These are phyloP conservation scores for Kregervanrija delftensis DNA, from an alignment of 805 yeast genomes.

Conservation along the genomic window DNA sequence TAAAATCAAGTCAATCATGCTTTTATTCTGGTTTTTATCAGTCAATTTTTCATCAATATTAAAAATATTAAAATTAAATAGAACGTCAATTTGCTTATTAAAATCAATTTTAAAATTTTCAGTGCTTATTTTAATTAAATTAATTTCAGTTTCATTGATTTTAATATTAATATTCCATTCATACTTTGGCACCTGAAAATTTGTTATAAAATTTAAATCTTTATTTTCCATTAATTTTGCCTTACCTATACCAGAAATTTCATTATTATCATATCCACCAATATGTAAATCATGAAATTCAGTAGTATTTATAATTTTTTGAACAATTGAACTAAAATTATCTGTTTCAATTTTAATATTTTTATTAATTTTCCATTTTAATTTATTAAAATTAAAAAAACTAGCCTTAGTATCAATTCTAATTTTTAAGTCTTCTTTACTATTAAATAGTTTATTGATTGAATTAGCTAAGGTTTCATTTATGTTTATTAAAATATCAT, in stretches of 20 bases:
- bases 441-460: background rate
- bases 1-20: too few relatives aligned
- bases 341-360: background rate
- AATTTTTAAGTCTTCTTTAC: background rate
- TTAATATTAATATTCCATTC: conserved; percentile 4
- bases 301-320: background rate
- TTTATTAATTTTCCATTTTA: conserved; percentile 2
- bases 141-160: background rate
- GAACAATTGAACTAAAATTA: background rate
- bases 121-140: conserved; percentile 1
- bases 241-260: conserved; percentile 2
- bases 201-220: conserved; percentile 1
- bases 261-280: background rate
- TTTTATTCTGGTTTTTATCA: too few relatives aligned
- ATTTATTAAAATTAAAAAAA: background rate
- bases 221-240: background rate
- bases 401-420: background rate
- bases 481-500: background rate
- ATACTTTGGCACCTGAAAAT: conserved; percentile 1
- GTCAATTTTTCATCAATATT: conserved; percentile 2
- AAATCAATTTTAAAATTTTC: background rate
- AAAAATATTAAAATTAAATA: background rate
- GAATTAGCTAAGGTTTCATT: background rate
- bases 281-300: background rate
- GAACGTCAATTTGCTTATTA: too few relatives aligned